Base-by-base conservation (phyloP, 2,329 filamentous ascomycete species). In the Leptodontidium sp. region DNA sequence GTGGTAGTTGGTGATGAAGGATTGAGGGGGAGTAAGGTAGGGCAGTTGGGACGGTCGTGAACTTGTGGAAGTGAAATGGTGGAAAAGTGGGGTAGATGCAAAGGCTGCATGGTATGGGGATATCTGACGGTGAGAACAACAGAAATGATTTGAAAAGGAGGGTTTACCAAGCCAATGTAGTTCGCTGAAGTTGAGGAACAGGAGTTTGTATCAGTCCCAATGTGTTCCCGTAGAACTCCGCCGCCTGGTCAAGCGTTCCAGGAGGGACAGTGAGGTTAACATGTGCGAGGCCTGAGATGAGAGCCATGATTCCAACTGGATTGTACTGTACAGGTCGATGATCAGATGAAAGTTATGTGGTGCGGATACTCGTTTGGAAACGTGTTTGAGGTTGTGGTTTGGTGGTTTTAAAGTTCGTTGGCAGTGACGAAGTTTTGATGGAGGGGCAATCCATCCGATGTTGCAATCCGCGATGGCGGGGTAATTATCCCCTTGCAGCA, bases 241-340 rank as follows among this genome's bases (percentile, higher is more conserved):
- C 78, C 2, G 87, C 87, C 12, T 81, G 79, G 24, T 81, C 79
- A 40, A 89, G 81, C 0, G 85, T 87, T 66, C 82, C 84, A 0
- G 76, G 75, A 0, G 87, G 86, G 11, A 90, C 85, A n/a, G 84
- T 82, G 58, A 90, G 80, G 75, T 89, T 90, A 69, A 89, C 80
- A 78, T 89, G 86, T 2, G 85, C 84, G 63, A 89, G 79, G 45
- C 85, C 84, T 47, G 82, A 80, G 74, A 88, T 87, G 69, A 75
- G 40, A 52, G 52, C 55, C 67, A 69, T 69, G 40, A 7, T 62
- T 52, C 1, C 24, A 15, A 29, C 15, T 59, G 24, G n/a, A 50
- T n/a, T 40, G 38, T 12, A 40, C 4, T 32, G 29, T 32, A 32
- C 29, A 40, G 8, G 8, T 47, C 12, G 45, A 12, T 47, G 15